These are phyloP conservation scores for Gastrolobium bilobum DNA, from an alignment of 306 rosid species.

Conservation along the genomic window DNA sequence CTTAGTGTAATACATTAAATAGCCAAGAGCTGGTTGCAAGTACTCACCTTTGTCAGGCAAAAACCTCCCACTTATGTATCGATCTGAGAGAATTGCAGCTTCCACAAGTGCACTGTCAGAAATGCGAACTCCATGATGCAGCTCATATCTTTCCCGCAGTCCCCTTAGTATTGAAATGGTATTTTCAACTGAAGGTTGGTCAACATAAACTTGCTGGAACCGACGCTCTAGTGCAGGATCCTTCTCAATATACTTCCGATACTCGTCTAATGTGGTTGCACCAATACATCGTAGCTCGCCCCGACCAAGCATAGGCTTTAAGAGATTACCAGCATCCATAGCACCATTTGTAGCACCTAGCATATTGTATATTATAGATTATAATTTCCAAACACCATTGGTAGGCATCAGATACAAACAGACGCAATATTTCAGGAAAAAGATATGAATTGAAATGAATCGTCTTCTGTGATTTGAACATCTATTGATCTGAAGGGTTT, in stretches of 20 bases:
- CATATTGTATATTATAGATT: slow-evolving; percentile 43
- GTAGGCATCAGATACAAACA: slow-evolving; percentile 6
- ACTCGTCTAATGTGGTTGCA: slow-evolving; percentile 96
- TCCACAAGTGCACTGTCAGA: slow-evolving; percentile 97
- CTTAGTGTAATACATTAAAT: slow-evolving; percentile 17
- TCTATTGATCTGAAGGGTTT: slow-evolving; percentile 29
- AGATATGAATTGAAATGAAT: slow-evolving; percentile 19
- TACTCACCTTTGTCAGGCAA: slow-evolving; percentile 95
- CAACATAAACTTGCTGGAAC: slow-evolving; percentile 98
- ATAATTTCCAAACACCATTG: slow-evolving; percentile 30
- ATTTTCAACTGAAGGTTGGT: slow-evolving; percentile 90
- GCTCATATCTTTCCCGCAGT: slow-evolving; percentile 94
- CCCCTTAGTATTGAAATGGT: slow-evolving; percentile 94
- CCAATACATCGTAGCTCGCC: slow-evolving; percentile 98
- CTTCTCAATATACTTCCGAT: slow-evolving; percentile 95
- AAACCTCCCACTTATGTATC: slow-evolving; percentile 97
- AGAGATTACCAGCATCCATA: slow-evolving; percentile 98
- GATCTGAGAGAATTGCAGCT: slow-evolving; percentile 97
- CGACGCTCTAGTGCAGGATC: slow-evolving; percentile 99
- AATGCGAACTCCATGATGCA: slow-evolving; percentile 99
- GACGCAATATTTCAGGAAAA: not conserved
- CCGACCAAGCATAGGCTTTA: slow-evolving; percentile 99
- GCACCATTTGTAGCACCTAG: slow-evolving; percentile 99
- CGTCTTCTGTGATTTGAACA: slow-evolving; percentile 15
- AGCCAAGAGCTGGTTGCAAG: not conserved